A percentile compares a stretch with the other conserved stretches of the same genome.
These are phyloP conservation scores for Phoenix roebelenii DNA, from an alignment of 176 grass and related monocot genomes.

Conservation along the genomic window DNA sequence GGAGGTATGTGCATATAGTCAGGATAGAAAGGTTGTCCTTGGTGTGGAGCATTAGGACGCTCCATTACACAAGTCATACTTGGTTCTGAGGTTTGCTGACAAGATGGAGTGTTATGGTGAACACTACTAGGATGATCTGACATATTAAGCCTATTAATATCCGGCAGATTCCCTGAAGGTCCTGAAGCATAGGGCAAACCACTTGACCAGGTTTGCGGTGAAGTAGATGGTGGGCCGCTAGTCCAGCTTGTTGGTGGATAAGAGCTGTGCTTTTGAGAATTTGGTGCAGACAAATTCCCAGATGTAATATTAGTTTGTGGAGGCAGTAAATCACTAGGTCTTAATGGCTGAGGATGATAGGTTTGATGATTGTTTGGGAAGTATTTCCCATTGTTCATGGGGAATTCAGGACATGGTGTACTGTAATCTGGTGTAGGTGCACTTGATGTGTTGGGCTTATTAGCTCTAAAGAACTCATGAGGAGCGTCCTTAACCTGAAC, in stretches of 20 bases:
- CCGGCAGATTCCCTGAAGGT: slow-evolving; percentile 33
- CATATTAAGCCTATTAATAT: slow-evolving; percentile 35
- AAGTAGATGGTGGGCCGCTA: slow-evolving; percentile 20
- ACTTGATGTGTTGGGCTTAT: slow-evolving; percentile 27
- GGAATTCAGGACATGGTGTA: slow-evolving; percentile 22
- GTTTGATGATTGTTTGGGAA: slow-evolving; percentile 42
- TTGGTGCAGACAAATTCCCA: slow-evolving; percentile 40
- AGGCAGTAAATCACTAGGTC: slow-evolving; percentile 25
- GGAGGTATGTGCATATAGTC: slow-evolving; percentile 50
- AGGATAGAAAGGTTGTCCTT: slow-evolving; percentile 37
- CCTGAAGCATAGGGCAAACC: slow-evolving; percentile 27
- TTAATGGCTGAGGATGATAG: slow-evolving; percentile 28
- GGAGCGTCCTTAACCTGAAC: slow-evolving; percentile 18
- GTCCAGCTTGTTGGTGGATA: slow-evolving; percentile 36
- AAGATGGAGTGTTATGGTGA: slow-evolving; percentile 24
- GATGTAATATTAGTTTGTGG: slow-evolving; percentile 31
- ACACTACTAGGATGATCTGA: slow-evolving; percentile 45
- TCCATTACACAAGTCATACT: slow-evolving; percentile 43
- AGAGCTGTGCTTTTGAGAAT: slow-evolving; percentile 43
- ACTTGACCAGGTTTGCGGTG: slow-evolving; percentile 46
- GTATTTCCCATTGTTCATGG: slow-evolving; percentile 14
- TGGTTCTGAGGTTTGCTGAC: slow-evolving; percentile 30
- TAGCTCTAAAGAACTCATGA: slow-evolving; percentile 37
- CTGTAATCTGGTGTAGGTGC: slow-evolving; percentile 34
- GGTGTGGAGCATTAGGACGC: slow-evolving; percentile 33